Conservation (phyloP, 805 yeast genomes). For the Myxozyma kluyveri region DNA sequence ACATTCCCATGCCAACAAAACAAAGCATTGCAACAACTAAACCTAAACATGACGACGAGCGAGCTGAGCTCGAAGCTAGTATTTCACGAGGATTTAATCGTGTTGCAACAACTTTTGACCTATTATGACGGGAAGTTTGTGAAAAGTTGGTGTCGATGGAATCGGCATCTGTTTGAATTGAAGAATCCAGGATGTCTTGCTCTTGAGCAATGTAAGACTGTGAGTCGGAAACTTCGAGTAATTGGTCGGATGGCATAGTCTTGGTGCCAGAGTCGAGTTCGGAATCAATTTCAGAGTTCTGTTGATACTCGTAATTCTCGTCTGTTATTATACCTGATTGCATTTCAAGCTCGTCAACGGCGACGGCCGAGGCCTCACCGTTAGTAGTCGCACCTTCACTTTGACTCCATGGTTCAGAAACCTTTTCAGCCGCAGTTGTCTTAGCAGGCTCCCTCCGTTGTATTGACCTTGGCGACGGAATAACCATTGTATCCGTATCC, state of each 20-base stretch:
- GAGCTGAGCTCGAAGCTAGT: constrained; percentile 3
- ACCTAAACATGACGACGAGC: constrained; percentile 21
- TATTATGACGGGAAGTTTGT: background rate
- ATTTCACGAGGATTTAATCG: constrained; percentile 22
- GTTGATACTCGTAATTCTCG: too few species aligned
- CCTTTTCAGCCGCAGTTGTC: too few species aligned
- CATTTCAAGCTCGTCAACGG: too few species aligned
- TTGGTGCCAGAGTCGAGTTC: too few species aligned
- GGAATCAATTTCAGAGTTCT: too few species aligned
- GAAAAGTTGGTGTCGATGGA: background rate
- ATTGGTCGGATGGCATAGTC: background rate
- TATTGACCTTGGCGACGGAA: too few species aligned
- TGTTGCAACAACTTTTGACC: constrained; percentile 17
- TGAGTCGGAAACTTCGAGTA: constrained; percentile 9
- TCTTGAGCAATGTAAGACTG: constrained; percentile 3
- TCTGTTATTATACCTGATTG: too few species aligned
- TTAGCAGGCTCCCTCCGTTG: too few species aligned
- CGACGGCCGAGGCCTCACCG: too few species aligned
- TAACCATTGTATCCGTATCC: too few species aligned
- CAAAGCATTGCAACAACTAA: constrained; percentile 27
- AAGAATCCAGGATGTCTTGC: background rate
- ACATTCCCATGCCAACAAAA: constrained; percentile 28
- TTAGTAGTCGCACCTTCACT: too few species aligned
- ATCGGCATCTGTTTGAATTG: background rate
- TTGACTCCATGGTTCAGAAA: too few species aligned